Conservation (phyloP, 2,329 filamentous ascomycete species). For the Cercospora zeae-maydis region DNA sequence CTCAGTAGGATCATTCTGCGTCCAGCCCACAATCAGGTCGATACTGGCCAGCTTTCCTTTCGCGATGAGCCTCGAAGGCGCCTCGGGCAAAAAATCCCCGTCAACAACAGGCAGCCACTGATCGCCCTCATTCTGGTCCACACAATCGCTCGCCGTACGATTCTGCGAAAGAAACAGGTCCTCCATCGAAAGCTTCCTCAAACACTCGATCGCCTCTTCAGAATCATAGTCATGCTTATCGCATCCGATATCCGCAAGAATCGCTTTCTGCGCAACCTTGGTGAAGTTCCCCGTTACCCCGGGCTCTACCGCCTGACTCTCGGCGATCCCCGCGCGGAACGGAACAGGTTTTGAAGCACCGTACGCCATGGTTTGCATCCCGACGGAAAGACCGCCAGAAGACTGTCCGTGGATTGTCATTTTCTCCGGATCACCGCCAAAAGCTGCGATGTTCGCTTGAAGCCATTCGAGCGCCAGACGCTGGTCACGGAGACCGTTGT, state of each 20-base stretch:
- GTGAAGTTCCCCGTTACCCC: conserved; percentile 48
- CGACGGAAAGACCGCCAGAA: conserved; percentile 32
- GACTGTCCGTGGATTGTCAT: conserved; percentile 43
- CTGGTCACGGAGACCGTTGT: conserved; percentile 56
- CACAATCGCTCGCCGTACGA: conserved; percentile 38
- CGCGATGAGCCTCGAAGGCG: conserved; percentile 42
- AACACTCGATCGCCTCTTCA: conserved; percentile 45
- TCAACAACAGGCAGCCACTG: conserved; percentile 52
- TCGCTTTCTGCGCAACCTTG: conserved; percentile 44
- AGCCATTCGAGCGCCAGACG: conserved; percentile 59
- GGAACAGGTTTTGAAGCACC: conserved; percentile 44
- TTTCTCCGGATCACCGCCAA: conserved; percentile 55
- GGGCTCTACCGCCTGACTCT: conserved; percentile 51
- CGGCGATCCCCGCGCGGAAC: conserved; percentile 47
- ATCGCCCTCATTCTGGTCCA: conserved; percentile 44
- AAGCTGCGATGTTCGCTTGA: conserved; percentile 53
- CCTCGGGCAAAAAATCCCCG: conserved; percentile 44
- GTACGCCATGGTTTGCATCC: conserved; percentile 49
- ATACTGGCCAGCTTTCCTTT: conserved; percentile 41
- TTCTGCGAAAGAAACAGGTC: conserved; percentile 46
- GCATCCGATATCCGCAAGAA: conserved; percentile 47
- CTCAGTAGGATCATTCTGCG: conserved; percentile 42
- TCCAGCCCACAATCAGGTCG: conserved; percentile 43
- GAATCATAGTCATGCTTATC: conserved; percentile 42
- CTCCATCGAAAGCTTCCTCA: conserved; percentile 44